These are phyloP conservation scores for Friedmanniomyces simplex DNA, from an alignment of 495 filamentous ascomycete species.

Conservation along the genomic window DNA sequence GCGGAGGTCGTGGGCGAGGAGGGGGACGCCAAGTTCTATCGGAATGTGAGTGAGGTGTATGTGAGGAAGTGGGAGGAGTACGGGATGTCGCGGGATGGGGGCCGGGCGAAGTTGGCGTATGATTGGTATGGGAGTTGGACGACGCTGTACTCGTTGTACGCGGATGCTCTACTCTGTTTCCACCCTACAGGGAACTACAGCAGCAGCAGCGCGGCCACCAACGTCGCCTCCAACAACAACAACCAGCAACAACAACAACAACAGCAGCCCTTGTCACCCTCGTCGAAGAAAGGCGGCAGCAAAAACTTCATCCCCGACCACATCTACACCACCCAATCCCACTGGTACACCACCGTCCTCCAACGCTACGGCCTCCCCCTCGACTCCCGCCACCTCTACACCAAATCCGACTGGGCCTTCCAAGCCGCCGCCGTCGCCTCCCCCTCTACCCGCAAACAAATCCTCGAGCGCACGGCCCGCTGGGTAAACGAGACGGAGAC, in stretches of 20 bases:
- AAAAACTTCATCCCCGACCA: slow-evolving; percentile 32
- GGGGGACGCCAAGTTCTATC: slow-evolving; percentile 57
- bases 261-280: neutral
- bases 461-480: slow-evolving; percentile 28
- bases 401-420: slow-evolving; percentile 38
- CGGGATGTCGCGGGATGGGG: slow-evolving; percentile 68
- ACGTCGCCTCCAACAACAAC: neutral
- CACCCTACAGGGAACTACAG: slow-evolving; percentile 25
- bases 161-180: slow-evolving; percentile 35
- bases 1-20: slow-evolving; percentile 57
- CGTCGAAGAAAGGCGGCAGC: neutral
- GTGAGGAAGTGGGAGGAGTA: slow-evolving; percentile 74
- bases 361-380: slow-evolving; percentile 37
- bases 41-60: slow-evolving; percentile 63
- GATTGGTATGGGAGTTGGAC: slow-evolving; percentile 95
- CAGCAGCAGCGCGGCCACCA: too few relatives aligned
- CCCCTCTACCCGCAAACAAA: slow-evolving; percentile 22
- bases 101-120: slow-evolving; percentile 84
- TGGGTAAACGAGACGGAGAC: slow-evolving; percentile 36
- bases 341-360: slow-evolving; percentile 30
- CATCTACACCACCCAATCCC: slow-evolving; percentile 33
- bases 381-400: slow-evolving; percentile 35
- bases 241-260: neutral
- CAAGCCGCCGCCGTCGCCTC: slow-evolving; percentile 33
- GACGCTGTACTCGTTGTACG: slow-evolving; percentile 44